Percentiles rank a stretch among this genome's conserved stretches.
Evolutionary conservation across 169 alveolate species (phyloP).

Genomic region (Eimeria necatrix): DNA sequence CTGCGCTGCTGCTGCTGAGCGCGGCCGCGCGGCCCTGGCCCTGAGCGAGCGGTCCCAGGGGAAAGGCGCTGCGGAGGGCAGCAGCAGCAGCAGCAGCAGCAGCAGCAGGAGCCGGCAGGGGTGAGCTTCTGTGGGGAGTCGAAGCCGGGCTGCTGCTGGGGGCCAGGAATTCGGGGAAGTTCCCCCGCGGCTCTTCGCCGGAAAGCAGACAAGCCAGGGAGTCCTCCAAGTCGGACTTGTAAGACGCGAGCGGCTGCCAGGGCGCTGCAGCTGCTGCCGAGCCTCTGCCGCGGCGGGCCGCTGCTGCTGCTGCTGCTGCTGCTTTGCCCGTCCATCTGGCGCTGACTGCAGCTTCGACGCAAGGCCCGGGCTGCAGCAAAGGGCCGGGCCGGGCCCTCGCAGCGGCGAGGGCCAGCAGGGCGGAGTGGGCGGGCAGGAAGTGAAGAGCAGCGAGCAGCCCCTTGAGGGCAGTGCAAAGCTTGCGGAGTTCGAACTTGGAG

Average conservation of each 20-base stretch:
- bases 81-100: background rate
- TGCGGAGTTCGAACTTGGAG: slow-evolving; percentile 38
- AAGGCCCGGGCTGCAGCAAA: background rate
- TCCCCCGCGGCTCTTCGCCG: background rate
- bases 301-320: background rate
- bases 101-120: background rate
- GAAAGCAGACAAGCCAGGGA: background rate
- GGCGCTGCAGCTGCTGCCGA: background rate
- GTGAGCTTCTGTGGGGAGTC: too few relatives aligned
- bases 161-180: too few relatives aligned
- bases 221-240: slow-evolving; percentile 21
- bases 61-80: background rate
- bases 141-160: too few relatives aligned
- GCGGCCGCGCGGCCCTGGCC: too few relatives aligned
- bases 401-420: slow-evolving; percentile 9
- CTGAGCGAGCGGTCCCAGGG: too few relatives aligned
- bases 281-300: background rate
- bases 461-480: slow-evolving; percentile 52
- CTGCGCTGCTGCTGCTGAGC: background rate
- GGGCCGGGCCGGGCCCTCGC: background rate
- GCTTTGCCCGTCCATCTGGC: slow-evolving; percentile 55
- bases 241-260: slow-evolving; percentile 41
- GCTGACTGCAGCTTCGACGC: background rate
- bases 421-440: slow-evolving; percentile 56
- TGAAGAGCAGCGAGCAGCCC: slow-evolving; percentile 42